A percentile compares a stretch with the other conserved stretches of the same genome.
These are phyloP conservation scores for Aspergillus sp. DNA, from an alignment of 2,329 filamentous ascomycete genomes.

Conservation along the genomic window DNA sequence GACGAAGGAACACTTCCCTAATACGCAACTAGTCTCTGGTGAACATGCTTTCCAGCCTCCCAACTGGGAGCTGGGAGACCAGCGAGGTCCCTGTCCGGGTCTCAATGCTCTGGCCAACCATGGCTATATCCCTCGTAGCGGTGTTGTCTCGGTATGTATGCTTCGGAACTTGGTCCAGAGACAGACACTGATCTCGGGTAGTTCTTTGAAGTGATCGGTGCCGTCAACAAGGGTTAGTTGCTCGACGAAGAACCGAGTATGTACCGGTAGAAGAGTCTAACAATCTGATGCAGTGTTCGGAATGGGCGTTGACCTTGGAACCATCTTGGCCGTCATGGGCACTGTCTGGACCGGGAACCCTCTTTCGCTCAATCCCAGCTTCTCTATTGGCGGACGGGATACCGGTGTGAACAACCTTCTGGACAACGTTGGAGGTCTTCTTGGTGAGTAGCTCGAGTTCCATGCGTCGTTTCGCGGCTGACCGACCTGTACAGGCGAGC, in stretches of 20 bases:
- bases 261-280: not conserved
- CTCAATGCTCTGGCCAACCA: slow-evolving; percentile 47
- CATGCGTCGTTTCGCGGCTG: not conserved
- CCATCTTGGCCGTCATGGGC: slow-evolving; percentile 46
- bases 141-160: slow-evolving; percentile 31
- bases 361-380: slow-evolving; percentile 49
- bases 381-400: slow-evolving; percentile 53
- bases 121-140: slow-evolving; percentile 42
- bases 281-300: slow-evolving; percentile 39
- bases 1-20: not conserved
- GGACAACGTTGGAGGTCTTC: slow-evolving; percentile 44
- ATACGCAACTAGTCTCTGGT: slow-evolving; percentile 27
- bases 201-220: slow-evolving; percentile 33
- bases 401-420: slow-evolving; percentile 41
- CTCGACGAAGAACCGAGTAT: not conserved
- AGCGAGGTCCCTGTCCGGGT: slow-evolving; percentile 43
- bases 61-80: slow-evolving; percentile 32
- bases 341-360: slow-evolving; percentile 52
- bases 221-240: slow-evolving; percentile 34
- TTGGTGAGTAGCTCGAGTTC: slow-evolving; percentile 29
- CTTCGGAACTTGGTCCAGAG: not conserved
- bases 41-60: slow-evolving; percentile 35
- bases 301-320: slow-evolving; percentile 48
- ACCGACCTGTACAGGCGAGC: slow-evolving; percentile 31
- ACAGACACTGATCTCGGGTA: slow-evolving; percentile 5